Evolutionary conservation across 129 eudicot genomes (phyloP).

Genomic region (Apium graveolens): DNA sequence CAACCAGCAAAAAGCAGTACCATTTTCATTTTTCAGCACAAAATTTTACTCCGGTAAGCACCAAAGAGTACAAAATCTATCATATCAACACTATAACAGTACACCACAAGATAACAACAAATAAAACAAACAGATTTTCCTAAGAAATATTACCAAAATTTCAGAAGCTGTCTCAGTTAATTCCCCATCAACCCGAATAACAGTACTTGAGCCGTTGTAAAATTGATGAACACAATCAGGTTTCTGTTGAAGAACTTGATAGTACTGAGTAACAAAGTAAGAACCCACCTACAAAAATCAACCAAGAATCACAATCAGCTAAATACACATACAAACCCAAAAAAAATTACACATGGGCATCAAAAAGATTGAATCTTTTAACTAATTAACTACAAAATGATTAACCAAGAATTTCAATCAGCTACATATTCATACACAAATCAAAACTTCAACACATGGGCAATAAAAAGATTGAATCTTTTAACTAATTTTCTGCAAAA

Average conservation of each 20-base stretch:
- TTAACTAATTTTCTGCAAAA: background rate
- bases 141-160: slow-evolving; percentile 31
- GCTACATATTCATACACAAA: background rate
- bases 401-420: background rate
- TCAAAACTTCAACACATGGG: background rate
- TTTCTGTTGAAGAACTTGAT: slow-evolving; percentile 65
- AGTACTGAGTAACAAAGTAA: slow-evolving; percentile 71
- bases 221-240: slow-evolving; percentile 70
- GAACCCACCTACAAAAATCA: slow-evolving; percentile 55
- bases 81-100: background rate
- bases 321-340: background rate
- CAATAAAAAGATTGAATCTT: background rate
- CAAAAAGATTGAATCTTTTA: background rate
- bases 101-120: background rate
- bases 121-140: background rate
- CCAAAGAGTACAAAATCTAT: background rate
- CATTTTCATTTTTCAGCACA: background rate
- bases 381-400: background rate
- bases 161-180: slow-evolving; percentile 40
- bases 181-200: slow-evolving; percentile 72
- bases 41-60: background rate
- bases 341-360: slow-evolving; percentile 7
- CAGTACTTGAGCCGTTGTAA: slow-evolving; percentile 65
- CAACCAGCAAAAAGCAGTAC: background rate
- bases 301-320: background rate